phyloP scores from a whole-genome alignment of 306 rosid genomes.

The Phaseolus lunatus region DNA sequence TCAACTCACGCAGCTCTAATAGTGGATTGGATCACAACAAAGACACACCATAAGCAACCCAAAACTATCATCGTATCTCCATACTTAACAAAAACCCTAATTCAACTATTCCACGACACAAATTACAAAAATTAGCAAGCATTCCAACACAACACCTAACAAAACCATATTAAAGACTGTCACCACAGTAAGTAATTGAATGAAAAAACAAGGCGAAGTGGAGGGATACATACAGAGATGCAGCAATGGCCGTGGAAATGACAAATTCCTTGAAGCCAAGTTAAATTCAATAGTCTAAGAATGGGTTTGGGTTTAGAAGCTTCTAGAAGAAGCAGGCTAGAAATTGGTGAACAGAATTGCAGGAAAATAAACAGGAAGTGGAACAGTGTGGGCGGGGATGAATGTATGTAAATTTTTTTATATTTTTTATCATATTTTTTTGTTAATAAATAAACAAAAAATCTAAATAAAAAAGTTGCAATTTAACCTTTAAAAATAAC shows the following conservation, averaged over 20 bases:
- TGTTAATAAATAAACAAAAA: too few species aligned
- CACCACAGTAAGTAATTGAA: background rate
- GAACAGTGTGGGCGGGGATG: constrained; percentile 45
- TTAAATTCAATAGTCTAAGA: background rate
- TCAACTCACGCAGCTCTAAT: background rate
- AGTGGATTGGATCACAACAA: background rate
- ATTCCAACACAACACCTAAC: background rate
- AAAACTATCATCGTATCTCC: background rate
- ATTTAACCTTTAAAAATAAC: too few species aligned
- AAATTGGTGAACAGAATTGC: background rate
- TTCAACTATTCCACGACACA: background rate
- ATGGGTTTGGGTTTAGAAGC: background rate
- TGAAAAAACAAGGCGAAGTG: background rate
- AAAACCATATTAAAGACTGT: background rate
- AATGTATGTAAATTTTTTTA: too few species aligned
- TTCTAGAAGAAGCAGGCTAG: constrained; percentile 33
- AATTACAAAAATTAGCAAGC: background rate
- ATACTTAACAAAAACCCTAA: constrained; percentile 38
- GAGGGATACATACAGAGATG: background rate
- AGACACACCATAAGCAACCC: background rate
- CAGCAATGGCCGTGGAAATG: background rate
- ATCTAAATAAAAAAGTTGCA: too few species aligned
- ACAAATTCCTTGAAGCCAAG: background rate
- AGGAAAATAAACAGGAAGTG: background rate
- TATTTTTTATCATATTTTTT: too few species aligned